Evolutionary conservation across 805 yeast genomes (phyloP).

Genomic region (Metschnikowia cubensis): DNA sequence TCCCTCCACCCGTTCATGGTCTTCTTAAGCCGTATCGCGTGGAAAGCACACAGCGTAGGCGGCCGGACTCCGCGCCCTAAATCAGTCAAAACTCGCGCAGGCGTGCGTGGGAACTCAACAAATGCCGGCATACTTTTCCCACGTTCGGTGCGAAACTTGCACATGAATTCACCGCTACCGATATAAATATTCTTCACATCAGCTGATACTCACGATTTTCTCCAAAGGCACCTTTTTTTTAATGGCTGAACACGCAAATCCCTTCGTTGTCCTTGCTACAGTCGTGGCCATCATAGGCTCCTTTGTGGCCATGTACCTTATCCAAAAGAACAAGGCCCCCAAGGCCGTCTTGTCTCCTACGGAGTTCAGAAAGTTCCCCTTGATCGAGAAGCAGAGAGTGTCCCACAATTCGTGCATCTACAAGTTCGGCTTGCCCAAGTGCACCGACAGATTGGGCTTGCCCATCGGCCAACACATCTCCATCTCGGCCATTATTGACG

Average conservation of each 20-base stretch:
- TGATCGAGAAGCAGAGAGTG: conserved; percentile 69
- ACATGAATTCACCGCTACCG: conserved; percentile 1
- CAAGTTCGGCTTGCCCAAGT: conserved; percentile 76
- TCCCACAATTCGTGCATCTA: conserved; percentile 80
- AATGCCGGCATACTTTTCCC: conserved; percentile 1
- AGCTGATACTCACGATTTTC: neutral
- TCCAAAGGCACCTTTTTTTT: neutral
- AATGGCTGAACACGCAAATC: conserved; percentile 38
- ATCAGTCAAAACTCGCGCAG: conserved; percentile 1
- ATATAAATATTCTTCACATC: conserved; percentile 1
- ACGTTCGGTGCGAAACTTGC: conserved; percentile 2
- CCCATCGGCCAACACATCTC: conserved; percentile 95
- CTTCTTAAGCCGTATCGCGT: neutral
- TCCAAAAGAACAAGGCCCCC: conserved; percentile 33
- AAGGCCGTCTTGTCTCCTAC: conserved; percentile 59
- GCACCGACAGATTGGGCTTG: conserved; percentile 72
- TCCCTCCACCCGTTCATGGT: neutral
- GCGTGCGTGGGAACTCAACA: neutral
- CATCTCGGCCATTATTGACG: conserved; percentile 69
- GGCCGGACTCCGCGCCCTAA: neutral
- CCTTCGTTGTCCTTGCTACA: conserved; percentile 37
- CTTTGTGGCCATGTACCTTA: conserved; percentile 31
- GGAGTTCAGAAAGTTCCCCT: conserved; percentile 72
- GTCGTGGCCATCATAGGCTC: conserved; percentile 35
- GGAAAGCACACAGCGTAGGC: neutral